phyloP scores from a whole-genome alignment of 1,139 yeast genomes.

The Yamadazyma buinensis region DNA sequence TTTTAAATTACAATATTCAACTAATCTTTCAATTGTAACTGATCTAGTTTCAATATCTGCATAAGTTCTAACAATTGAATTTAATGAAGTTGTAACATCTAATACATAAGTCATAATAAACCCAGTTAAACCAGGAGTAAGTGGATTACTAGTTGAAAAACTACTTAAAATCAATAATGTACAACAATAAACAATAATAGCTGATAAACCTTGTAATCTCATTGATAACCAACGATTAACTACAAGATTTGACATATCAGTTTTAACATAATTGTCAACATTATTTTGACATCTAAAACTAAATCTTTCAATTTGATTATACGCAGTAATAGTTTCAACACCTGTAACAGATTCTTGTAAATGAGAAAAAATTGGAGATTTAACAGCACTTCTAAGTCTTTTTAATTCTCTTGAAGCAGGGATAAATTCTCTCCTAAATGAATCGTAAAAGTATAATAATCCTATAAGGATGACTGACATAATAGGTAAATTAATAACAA shows the following conservation, averaged over 20 bases:
- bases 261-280: conserved; percentile 20
- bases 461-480: conserved; percentile 26
- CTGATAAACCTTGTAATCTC: conserved; percentile 34
- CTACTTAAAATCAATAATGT: conserved; percentile 25
- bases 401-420: conserved; percentile 38
- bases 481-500: conserved; percentile 30
- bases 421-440: conserved; percentile 26
- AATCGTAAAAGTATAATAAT: conserved; percentile 24
- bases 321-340: conserved; percentile 34
- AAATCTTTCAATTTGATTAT: conserved; percentile 27
- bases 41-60: conserved; percentile 34
- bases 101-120: conserved; percentile 36
- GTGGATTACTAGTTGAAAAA: conserved; percentile 17
- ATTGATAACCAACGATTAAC: conserved; percentile 38
- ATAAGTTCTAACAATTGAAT: conserved; percentile 30
- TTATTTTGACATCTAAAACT: conserved; percentile 17
- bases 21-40: conserved; percentile 32
- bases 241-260: conserved; percentile 21
- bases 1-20: conserved; percentile 31
- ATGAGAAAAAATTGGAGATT: conserved; percentile 34
- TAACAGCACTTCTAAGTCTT: conserved; percentile 28
- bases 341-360: conserved; percentile 38
- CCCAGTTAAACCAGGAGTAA: conserved; percentile 34
- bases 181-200: conserved; percentile 27
- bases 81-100: conserved; percentile 28